Percentiles rank a stretch among this genome's conserved stretches.
phyloP scores from a whole-genome alignment of 2,329 filamentous ascomycete species.

The Talaromyces piceae region DNA sequence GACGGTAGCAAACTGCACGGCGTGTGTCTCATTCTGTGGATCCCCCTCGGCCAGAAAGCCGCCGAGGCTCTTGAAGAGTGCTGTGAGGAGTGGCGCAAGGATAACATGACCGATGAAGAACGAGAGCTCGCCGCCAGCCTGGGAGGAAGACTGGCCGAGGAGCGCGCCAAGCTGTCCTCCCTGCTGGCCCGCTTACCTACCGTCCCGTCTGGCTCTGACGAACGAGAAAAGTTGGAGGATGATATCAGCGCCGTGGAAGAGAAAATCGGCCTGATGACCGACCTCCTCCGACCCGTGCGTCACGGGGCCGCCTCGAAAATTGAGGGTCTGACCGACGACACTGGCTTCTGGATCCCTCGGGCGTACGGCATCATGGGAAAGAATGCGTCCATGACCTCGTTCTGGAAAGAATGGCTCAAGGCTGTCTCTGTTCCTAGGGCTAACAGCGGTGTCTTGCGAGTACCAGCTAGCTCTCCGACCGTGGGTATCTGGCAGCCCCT shows the following conservation, averaged over 20 bases:
- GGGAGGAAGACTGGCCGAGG: constrained; percentile 75
- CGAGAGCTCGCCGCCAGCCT: constrained; percentile 86
- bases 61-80: constrained; percentile 66
- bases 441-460: constrained; percentile 71
- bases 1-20: constrained; percentile 90
- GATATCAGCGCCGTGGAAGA: constrained; percentile 94
- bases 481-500: constrained; percentile 93
- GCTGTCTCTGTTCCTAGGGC: constrained; percentile 94
- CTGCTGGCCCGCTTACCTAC: constrained; percentile 76
- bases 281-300: constrained; percentile 82
- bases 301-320: constrained; percentile 96
- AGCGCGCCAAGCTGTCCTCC: constrained; percentile 83
- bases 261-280: constrained; percentile 94
- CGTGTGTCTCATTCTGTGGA: constrained; percentile 87
- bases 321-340: constrained; percentile 90
- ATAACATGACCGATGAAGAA: constrained; percentile 98
- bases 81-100: constrained; percentile 80
- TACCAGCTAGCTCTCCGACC: constrained; percentile 81
- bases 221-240: constrained; percentile 79
- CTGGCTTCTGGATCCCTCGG: constrained; percentile 88
- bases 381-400: constrained; percentile 73
- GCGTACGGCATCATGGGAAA: constrained; percentile 88
- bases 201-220: constrained; percentile 69
- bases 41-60: constrained; percentile 70
- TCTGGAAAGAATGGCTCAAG: constrained; percentile 98